Percentiles rank a stretch among this genome's conserved stretches.
These are phyloP conservation scores for Sclerotinia trifoliorum DNA, from an alignment of 2,329 filamentous ascomycete genomes.

Conservation along the genomic window DNA sequence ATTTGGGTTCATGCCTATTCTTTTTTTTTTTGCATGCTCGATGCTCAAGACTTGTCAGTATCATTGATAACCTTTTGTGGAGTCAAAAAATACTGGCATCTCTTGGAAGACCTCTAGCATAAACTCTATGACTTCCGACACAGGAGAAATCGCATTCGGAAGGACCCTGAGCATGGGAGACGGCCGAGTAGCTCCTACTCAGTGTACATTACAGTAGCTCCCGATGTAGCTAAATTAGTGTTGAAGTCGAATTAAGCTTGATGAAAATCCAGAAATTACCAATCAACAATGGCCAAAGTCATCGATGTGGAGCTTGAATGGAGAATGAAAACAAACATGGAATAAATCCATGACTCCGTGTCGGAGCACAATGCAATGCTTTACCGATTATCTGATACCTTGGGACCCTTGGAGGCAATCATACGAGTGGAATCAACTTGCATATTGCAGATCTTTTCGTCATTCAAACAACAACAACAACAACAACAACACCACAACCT, in stretches of 20 bases:
- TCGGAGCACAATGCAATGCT: neutral
- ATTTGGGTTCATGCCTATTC: neutral
- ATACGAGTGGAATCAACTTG: neutral
- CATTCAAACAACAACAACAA: neutral
- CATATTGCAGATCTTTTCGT: slow-evolving; percentile 11
- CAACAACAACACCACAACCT: neutral
- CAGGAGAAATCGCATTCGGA: neutral
- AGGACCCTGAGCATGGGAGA: neutral
- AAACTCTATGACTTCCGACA: neutral
- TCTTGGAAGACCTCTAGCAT: neutral
- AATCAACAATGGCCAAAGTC: neutral
- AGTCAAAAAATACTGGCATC: neutral
- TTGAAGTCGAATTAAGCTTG: slow-evolving; percentile 4
- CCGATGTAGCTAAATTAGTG: neutral
- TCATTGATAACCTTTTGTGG: neutral
- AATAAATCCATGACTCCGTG: slow-evolving; percentile 11
- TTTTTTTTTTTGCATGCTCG: neutral
- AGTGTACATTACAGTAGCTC: neutral
- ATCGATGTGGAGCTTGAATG: neutral
- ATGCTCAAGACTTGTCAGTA: neutral
- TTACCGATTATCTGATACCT: slow-evolving; percentile 9
- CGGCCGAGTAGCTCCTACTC: neutral
- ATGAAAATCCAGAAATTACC: neutral
- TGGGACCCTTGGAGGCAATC: slow-evolving; percentile 12
- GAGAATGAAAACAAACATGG: neutral